Evolutionary conservation across 139 green algal genomes (phyloP).

Genomic region (Micractinium conductrix): DNA sequence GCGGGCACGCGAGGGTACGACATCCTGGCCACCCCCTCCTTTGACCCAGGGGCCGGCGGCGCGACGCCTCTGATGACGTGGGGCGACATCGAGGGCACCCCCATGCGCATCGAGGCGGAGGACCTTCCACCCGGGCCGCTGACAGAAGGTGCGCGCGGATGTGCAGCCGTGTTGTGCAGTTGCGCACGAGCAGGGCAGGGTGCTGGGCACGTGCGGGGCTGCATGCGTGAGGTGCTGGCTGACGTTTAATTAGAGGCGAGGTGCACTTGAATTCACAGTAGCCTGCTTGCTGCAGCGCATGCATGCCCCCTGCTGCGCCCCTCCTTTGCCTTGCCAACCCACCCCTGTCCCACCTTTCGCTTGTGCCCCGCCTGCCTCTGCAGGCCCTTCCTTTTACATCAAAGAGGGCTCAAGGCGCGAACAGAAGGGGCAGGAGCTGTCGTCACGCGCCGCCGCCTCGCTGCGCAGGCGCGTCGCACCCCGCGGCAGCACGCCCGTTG

Average conservation of each 20-base stretch:
- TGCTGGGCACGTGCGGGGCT: not conserved
- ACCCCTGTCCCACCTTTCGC: not conserved
- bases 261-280: no score
- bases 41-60: constrained; percentile 56
- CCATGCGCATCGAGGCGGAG: constrained; percentile 62
- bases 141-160: not conserved
- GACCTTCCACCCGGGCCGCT: constrained; percentile 29
- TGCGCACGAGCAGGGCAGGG: no score
- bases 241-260: not conserved
- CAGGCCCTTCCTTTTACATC: constrained; percentile 34
- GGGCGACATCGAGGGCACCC: constrained; percentile 85
- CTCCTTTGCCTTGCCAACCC: not conserved
- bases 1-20: constrained; percentile 34
- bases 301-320: no score
- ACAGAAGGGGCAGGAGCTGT: constrained; percentile 17
- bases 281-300: no score
- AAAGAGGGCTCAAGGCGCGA: constrained; percentile 24
- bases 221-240: not conserved
- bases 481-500: not conserved
- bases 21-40: constrained; percentile 56
- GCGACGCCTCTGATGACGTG: constrained; percentile 87
- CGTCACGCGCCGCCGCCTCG: constrained; percentile 1
- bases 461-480: not conserved
- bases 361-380: not conserved
- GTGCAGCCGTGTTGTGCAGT: not conserved